Conservation (phyloP, 2,329 filamentous ascomycete genomes). For the Ceratocystis variospora region DNA sequence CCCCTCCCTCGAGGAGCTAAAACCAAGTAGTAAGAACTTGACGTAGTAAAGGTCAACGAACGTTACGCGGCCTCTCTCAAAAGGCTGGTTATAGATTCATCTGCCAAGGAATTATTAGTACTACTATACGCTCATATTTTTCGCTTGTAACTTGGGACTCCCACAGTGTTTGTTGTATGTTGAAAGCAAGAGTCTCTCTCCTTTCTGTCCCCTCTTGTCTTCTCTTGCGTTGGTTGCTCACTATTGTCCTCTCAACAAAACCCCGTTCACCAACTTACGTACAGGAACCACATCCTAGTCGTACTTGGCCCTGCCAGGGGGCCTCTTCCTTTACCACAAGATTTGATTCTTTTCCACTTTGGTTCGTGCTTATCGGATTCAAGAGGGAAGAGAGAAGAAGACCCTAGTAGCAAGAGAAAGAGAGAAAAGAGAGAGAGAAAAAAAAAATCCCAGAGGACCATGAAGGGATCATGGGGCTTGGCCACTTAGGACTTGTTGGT, state of each 20-base stretch:
- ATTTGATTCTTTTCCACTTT: constrained; percentile 1
- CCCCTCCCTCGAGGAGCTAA: not conserved
- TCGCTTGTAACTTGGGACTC: not conserved
- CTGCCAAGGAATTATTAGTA: not conserved
- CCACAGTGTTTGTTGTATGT: not conserved
- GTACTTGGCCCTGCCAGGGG: not conserved
- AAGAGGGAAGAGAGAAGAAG: not conserved
- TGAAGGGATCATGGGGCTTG: not conserved
- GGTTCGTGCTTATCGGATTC: not conserved
- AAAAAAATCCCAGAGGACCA: not conserved
- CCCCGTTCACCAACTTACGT: not conserved
- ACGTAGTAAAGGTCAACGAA: not conserved
- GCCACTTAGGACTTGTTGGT: not conserved
- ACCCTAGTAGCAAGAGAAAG: not conserved
- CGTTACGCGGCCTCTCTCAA: not conserved
- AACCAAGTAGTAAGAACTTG: not conserved
- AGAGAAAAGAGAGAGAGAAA: not conserved
- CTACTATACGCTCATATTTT: not conserved
- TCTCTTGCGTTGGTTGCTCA: not conserved
- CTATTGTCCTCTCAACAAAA: not conserved
- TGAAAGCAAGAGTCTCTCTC: not conserved
- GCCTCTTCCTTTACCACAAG: not conserved
- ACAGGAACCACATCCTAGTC: not conserved
- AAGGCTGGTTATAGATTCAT: not conserved
- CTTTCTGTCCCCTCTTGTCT: not conserved